Conservation (phyloP, 2,329 filamentous ascomycete species). For the Pseudogymnoascus sp. region DNA sequence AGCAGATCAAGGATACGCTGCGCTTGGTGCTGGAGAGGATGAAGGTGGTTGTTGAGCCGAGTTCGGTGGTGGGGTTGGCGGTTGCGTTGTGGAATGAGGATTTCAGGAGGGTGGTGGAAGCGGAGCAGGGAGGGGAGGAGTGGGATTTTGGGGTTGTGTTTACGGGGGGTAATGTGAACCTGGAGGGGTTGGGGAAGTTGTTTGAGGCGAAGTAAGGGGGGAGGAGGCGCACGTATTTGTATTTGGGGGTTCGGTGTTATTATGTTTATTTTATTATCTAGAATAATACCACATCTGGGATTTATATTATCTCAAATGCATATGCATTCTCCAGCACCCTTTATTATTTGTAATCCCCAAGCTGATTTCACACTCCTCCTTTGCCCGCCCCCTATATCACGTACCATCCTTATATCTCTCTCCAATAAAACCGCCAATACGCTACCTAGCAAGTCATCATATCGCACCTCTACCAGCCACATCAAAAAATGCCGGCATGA, state of each 20-base stretch:
- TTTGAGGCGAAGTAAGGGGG: slow-evolving; percentile 29
- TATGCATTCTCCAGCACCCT: not conserved
- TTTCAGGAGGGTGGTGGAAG: slow-evolving; percentile 62
- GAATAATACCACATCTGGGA: not conserved
- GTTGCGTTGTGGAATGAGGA: slow-evolving; percentile 79
- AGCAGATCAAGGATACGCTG: slow-evolving; percentile 71
- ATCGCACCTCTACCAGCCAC: too few relatives aligned
- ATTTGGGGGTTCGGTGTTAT: not conserved
- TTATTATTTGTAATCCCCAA: not conserved
- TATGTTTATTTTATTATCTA: not conserved
- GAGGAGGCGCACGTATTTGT: not conserved
- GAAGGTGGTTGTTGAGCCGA: slow-evolving; percentile 88
- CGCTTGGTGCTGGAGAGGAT: slow-evolving; percentile 73
- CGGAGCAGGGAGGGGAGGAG: slow-evolving; percentile 59
- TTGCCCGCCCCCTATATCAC: too few relatives aligned
- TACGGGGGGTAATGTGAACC: slow-evolving; percentile 50
- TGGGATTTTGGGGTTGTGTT: slow-evolving; percentile 62
- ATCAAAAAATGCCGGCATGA: too few relatives aligned
- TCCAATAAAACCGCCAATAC: too few relatives aligned
- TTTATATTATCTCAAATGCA: not conserved
- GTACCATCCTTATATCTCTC: too few relatives aligned
- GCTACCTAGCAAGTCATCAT: too few relatives aligned
- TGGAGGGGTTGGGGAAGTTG: slow-evolving; percentile 44
- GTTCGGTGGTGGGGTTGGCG: slow-evolving; percentile 74
- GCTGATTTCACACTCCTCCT: too few relatives aligned